A percentile compares a stretch with the other conserved stretches of the same genome.
Conservation (phyloP, 768 basidiomycete species). For the Peribolospora baueri region DNA sequence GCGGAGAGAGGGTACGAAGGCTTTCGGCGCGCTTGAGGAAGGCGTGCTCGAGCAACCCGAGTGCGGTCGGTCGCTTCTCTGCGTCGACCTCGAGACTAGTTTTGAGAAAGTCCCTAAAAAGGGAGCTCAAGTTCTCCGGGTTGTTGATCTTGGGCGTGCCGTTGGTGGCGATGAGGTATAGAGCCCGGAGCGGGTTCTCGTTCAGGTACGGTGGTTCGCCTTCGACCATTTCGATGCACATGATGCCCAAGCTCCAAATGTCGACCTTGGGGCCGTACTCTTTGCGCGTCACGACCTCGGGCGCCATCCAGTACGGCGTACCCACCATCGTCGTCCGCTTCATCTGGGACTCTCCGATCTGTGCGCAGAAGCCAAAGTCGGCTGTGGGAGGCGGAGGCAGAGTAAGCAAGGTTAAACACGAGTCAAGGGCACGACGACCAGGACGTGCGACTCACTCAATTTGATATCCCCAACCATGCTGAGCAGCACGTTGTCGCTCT, state of each 20-base stretch:
- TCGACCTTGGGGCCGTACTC: conserved; percentile 91
- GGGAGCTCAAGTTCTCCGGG: conserved; percentile 44
- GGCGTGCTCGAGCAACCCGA: conserved; percentile 48
- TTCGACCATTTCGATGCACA: conserved; percentile 73
- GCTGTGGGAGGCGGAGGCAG: conserved; percentile 4
- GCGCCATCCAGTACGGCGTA: conserved; percentile 99
- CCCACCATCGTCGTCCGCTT: conserved; percentile 93
- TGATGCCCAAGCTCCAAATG: conserved; percentile 91
- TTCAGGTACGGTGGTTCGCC: conserved; percentile 82
- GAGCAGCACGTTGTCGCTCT: conserved; percentile 87
- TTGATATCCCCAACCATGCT: conserved; percentile 91
- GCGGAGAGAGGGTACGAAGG: conserved; percentile 54
- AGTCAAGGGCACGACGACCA: neutral
- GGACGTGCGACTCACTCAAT: conserved; percentile 42
- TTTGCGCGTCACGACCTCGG: conserved; percentile 64
- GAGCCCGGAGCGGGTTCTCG: conserved; percentile 43
- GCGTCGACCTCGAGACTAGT: conserved; percentile 81
- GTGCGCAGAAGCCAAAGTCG: conserved; percentile 93
- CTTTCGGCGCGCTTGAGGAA: conserved; percentile 39
- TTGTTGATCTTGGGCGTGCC: conserved; percentile 92
- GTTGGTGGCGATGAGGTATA: conserved; percentile 95
- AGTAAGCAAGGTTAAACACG: neutral
- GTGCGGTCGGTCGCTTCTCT: conserved; percentile 73
- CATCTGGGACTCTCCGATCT: conserved; percentile 45
- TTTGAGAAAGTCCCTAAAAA: conserved; percentile 73